Base-by-base conservation (phyloP, 2,329 filamentous ascomycete genomes). In the Ophiostoma sp. region DNA sequence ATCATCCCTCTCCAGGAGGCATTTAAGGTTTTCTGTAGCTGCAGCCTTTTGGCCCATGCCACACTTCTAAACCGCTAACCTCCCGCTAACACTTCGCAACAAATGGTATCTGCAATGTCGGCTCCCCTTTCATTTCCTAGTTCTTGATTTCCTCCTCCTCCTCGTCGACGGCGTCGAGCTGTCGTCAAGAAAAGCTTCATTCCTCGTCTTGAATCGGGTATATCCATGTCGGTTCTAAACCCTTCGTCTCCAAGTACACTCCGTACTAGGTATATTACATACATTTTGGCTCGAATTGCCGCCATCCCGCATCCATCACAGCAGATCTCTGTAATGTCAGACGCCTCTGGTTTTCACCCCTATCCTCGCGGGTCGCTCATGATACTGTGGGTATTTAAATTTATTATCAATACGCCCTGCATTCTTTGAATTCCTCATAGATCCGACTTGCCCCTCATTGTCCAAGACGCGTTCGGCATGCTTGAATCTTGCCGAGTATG, bases 51-150 rank as follows among this genome's bases (percentile, higher is more conserved):
- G 49, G 45, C 45, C 49, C 49, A 60, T 60, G 55, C 55, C 52
- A 14, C 52, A 36, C 52, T 14, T 38, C 52, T 18, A 58, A 58
- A 58, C 52, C 52, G 18, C 52, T 60, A 60, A 6, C 27, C 27
- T 14, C 27, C 55, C 55, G 27, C 55, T 60, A 60, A 14, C n/a
- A 14, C 55, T 9, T 60, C 55, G 27, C 55, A 12, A 38, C 18
- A 60, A 60, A 16, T 55, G 18, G 18, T 55, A 16, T 55, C 49
- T 55, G 49, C 18, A 55, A 55, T 60, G 18, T 12, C 38, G 27
- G 9, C 55, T 60, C 55, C 27, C 55, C 55, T 60, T 36, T 60
- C 55, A 60, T 60, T 60, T 60, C 55, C 55, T 60, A 60, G 14
- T 36, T 60, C 55, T 60, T 60, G 27, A 38, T 60, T 60, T 38